Evolutionary conservation across 805 yeast species (phyloP).

Genomic region (Ogataea trehalophila): DNA sequence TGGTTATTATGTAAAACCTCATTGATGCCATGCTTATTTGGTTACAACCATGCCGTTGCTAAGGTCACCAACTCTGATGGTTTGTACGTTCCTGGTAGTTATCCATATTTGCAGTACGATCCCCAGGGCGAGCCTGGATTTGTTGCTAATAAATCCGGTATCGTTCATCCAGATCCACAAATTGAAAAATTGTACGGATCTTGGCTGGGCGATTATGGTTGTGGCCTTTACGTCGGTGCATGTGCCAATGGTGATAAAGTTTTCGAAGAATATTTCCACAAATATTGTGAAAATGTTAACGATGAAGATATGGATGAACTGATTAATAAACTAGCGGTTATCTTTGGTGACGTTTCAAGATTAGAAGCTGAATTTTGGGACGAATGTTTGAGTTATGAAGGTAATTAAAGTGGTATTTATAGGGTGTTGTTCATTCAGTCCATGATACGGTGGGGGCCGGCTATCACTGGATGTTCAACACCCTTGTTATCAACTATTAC

Average conservation of each 20-base stretch:
- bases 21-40: slow-evolving; percentile 70
- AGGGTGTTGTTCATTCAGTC: too few species aligned
- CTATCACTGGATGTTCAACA: too few species aligned
- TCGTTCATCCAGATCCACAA: too few species aligned
- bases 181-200: too few species aligned
- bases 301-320: slow-evolving; percentile 35
- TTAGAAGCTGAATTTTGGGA: slow-evolving; percentile 72
- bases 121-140: too few species aligned
- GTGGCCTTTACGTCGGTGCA: neutral
- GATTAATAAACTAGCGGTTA: slow-evolving; percentile 46
- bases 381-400: slow-evolving; percentile 24
- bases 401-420: neutral
- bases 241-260: neutral
- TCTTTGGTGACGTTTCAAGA: slow-evolving; percentile 53
- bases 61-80: slow-evolving; percentile 2
- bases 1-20: slow-evolving; percentile 66
- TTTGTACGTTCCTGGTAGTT: slow-evolving; percentile 9
- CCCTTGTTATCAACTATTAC: too few species aligned
- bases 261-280: neutral
- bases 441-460: too few species aligned
- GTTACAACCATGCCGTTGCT: slow-evolving; percentile 53
- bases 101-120: too few species aligned
- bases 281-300: slow-evolving; percentile 24
- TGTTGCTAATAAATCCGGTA: too few species aligned
- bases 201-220: too few species aligned